Evolutionary conservation across 1,284 basidiomycete genomes (phyloP), one percentile per base, ranked within the genome.

Genomic region (Irpex lacteus): DNA sequence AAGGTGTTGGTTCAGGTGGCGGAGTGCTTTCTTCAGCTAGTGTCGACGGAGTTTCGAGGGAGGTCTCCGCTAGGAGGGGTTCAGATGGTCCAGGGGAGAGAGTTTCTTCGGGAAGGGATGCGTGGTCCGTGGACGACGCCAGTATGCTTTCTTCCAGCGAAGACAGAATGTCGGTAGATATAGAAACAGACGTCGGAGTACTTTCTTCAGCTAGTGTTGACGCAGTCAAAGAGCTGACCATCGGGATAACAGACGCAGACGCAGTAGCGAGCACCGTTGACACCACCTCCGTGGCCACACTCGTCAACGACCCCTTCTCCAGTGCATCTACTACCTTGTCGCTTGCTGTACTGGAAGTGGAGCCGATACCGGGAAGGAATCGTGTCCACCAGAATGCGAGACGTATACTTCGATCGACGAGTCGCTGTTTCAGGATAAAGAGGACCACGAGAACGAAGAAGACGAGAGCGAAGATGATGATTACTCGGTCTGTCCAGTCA

Each of bases 401-500:
- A 50, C 86, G 79, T 52, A 93, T 59, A 4, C 89, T 81, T 19
- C 85, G 84, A 70, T 96, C 92, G 38, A 98, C 70, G 53, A 98
- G 80, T 15, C 96, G 85, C 65, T 94, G 88, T 76, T 97, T 95
- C 68, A 98, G 73, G 68, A 98, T 90, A 71, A 93, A 96, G 11
- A 89, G 82, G 7, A 95, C 88, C 40, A 92, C 89, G n/a, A 95
- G 83, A 63, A 89, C 70, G 79, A 98, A 98, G 76, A 98, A 92
- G 15, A 81, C 71, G 37, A 98, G 85, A 0, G 87, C 92, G 4
- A 87, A 82, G 62, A 93, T 77, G 68, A 98, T 90, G 66, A 97
- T 79, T 40, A 96, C 75, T 5, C 95, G 90, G 79, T 98, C 95
- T n/a, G 96, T 80, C 87, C 92, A 91, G 80, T 98, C 95, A 5